Base-by-base conservation (phyloP, 1,284 basidiomycete genomes). In the Takashimella koratensis region DNA sequence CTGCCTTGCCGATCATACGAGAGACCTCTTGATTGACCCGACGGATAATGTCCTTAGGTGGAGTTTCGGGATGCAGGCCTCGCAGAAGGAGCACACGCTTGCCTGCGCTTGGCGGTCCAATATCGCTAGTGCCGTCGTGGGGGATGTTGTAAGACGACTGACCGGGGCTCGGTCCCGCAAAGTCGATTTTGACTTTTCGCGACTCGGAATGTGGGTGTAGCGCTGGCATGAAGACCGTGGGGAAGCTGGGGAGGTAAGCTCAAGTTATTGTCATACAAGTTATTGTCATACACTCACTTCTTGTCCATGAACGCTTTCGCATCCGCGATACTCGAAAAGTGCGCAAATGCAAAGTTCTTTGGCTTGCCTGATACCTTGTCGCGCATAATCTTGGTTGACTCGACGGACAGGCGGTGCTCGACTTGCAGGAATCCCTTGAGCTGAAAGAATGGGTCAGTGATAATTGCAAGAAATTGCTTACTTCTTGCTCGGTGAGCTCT, bases 121-220 rank as follows among this genome's bases (percentile, higher is more conserved):
- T 94, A 76, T 97, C 93, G 47, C 91, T 82, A 54, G 89, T 95
- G 1, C 93, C 93, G 67, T 97, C 93, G 68, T 95, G 95, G 62
- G 65, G 30, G 16, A 36, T 36, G 16, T 52, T 19, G 30, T 25
- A 49, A 36, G 16, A 8, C 8, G 30, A 36, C 16, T 59, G 26
- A 39, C 47, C 20, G 12, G 25, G 26, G 30, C 48, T 45, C 20
- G 69, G 49, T n/a, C 61, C 49, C 13, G 90, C 90, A 67, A 87
- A 94, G 73, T 95, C 91, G 62, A 95, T 90, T 77, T 92, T 92
- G 68, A 92, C 86, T 61, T 88, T 81, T 42, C 86, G 83, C 1
- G 84, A 47, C 13, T 68, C 65, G 12, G 65, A 68, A 44, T 71
- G 69, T 0, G 65, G 57, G 52, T 67, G 67, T 27, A 72, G 52